Conservation (phyloP, 371 early-diverging fungal genomes). For the Syncephalastrum contaminatum region DNA sequence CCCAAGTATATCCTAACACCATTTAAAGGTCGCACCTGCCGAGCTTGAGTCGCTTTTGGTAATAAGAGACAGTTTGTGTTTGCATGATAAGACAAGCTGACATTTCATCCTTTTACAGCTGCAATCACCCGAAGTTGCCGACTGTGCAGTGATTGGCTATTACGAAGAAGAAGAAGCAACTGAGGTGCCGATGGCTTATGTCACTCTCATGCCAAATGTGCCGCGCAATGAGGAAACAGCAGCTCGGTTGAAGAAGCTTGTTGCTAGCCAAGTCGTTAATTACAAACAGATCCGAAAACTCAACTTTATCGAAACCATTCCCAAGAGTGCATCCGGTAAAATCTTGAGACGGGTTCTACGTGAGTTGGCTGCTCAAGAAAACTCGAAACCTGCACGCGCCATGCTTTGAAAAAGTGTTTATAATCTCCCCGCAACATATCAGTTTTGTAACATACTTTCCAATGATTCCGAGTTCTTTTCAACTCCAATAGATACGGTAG, state of each 20-base stretch:
- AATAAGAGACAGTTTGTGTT: background rate
- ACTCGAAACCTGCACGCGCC: background rate
- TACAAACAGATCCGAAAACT: conserved; percentile 78
- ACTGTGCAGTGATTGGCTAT: conserved; percentile 70
- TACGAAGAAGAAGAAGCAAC: conserved; percentile 55
- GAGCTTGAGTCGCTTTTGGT: conserved; percentile 71
- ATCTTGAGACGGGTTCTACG: conserved; percentile 55
- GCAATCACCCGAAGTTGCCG: conserved; percentile 66
- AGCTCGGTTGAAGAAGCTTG: conserved; percentile 52
- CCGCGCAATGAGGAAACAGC: conserved; percentile 27
- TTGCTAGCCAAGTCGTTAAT: conserved; percentile 58
- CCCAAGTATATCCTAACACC: background rate
- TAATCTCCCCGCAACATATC: no score
- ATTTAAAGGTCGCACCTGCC: conserved; percentile 45
- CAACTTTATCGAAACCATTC: conserved; percentile 61
- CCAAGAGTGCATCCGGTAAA: conserved; percentile 74
- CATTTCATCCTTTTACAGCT: conserved; percentile 22
- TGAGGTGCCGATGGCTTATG: conserved; percentile 72
- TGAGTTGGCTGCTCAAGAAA: conserved; percentile 3
- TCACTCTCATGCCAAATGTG: conserved; percentile 46
- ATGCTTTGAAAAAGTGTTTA: no score
- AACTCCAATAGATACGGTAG: no score
- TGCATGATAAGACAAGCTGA: background rate
- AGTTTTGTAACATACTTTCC: no score
- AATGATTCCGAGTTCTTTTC: no score